Conservation (phyloP, 2,329 filamentous ascomycete species). For the Hymenoscyphus albidus region DNA sequence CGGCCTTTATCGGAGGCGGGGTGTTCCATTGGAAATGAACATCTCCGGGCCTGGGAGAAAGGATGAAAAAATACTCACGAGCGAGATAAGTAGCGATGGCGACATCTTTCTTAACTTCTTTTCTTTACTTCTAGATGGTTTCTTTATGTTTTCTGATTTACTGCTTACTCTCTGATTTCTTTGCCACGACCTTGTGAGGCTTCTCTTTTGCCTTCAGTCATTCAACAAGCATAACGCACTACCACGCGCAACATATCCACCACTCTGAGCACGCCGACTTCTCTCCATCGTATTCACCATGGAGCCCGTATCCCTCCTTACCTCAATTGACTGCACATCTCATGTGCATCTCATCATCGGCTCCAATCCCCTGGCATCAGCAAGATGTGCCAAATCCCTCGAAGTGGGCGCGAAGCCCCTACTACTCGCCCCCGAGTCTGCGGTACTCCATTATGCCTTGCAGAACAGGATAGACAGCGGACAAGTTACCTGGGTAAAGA, state of each 20-base stretch:
- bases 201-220: not conserved
- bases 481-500: conserved; percentile 61
- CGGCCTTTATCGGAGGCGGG: not conserved
- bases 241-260: not conserved
- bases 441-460: conserved; percentile 54
- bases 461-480: conserved; percentile 63
- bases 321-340: conserved; percentile 64
- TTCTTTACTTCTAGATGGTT: not conserved
- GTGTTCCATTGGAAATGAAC: not conserved
- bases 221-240: not conserved
- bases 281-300: conserved; percentile 11
- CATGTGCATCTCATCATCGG: conserved; percentile 84
- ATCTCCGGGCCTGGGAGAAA: conserved; percentile 1
- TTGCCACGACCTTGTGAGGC: not conserved
- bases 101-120: not conserved
- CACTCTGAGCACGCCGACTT: not conserved
- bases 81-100: not conserved
- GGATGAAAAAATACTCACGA: not conserved
- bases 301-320: conserved; percentile 54
- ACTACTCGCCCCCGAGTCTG: conserved; percentile 66
- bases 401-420: conserved; percentile 78
- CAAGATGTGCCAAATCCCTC: conserved; percentile 75
- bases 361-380: conserved; percentile 79
- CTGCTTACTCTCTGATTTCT: not conserved
- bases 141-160: not conserved